Evolutionary conservation across 2,329 filamentous ascomycete genomes (phyloP), one percentile per base, ranked within the genome.

Genomic region (Diaporthe ilicicola): DNA sequence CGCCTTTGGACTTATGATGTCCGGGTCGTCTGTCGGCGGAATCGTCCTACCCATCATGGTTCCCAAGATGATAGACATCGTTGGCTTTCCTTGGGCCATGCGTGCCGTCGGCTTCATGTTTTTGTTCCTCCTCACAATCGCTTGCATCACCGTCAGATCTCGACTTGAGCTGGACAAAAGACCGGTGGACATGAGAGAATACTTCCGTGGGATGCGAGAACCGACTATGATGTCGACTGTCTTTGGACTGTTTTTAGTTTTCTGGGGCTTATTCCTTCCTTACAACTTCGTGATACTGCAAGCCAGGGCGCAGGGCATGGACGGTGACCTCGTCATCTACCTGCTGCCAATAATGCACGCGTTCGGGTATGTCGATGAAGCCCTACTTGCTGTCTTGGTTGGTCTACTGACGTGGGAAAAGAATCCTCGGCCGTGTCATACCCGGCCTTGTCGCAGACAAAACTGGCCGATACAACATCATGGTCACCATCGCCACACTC

Each of bases 401-500:
- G 10, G 15, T 37, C 1, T 27, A 24, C 34, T 67, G 15, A 56
- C n/a, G 2, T 9, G 10, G 4, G 29, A 29, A 42, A 13, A 67
- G 48, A 19, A 67, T 69, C 2, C 79, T 83, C 50, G 82, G 81
- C 0, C 80, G 81, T 12, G 67, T 77, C 51, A 29, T 73, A 17
- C 67, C 75, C 3, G 74, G 74, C 56, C 70, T 59, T 61, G 68
- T 69, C 44, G 73, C 17, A 17, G 84, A 86, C 75, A 81, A 78
- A 55, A 46, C 83, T 22, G 84, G 84, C 5, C 81, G 82, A 15
- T 86, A 81, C 79, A 86, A 86, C 73, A 78, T 84, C 73, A 83
- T 84, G 78, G 86, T 90, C 53, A 76, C 87, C 67, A 84, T 90
- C 75, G 86, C 84, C 37, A 80, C 83, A 22, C 75, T 88, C 69